Evolutionary conservation across 2,329 filamentous ascomycete genomes (phyloP).

Genomic region (Calonectria montana): DNA sequence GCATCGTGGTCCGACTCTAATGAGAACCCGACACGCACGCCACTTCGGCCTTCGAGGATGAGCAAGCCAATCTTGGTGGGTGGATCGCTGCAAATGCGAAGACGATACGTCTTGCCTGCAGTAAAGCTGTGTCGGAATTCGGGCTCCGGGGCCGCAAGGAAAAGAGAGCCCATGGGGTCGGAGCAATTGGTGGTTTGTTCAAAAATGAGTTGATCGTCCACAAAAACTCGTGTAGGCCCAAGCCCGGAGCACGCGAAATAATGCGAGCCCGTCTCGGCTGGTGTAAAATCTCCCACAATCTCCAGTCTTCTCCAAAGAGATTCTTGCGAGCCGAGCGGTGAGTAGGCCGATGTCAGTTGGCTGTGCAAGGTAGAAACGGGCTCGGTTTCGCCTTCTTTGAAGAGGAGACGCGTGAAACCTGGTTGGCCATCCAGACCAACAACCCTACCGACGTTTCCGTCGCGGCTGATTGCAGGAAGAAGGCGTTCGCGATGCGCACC

Average conservation of each 20-base stretch:
- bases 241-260: slow-evolving; percentile 46
- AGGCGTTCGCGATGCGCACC: background rate
- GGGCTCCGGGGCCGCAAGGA: slow-evolving; percentile 39
- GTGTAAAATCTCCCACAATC: slow-evolving; percentile 44
- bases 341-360: slow-evolving; percentile 35
- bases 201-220: slow-evolving; percentile 42
- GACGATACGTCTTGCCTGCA: slow-evolving; percentile 39
- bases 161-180: slow-evolving; percentile 46
- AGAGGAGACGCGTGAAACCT: slow-evolving; percentile 43
- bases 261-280: slow-evolving; percentile 37
- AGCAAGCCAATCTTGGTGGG: slow-evolving; percentile 43
- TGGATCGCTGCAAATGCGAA: slow-evolving; percentile 43
- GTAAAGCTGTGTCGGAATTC: slow-evolving; percentile 36
- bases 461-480: background rate
- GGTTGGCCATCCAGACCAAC: slow-evolving; percentile 42
- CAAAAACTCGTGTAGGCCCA: slow-evolving; percentile 40
- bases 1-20: slow-evolving; percentile 46
- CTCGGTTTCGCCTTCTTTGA: slow-evolving; percentile 32
- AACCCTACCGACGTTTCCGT: slow-evolving; percentile 29
- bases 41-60: slow-evolving; percentile 43
- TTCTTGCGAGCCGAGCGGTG: slow-evolving; percentile 40
- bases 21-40: slow-evolving; percentile 44
- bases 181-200: slow-evolving; percentile 41
- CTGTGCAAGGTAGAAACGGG: slow-evolving; percentile 33
- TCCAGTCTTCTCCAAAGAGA: slow-evolving; percentile 40